Evolutionary conservation across 371 early-diverging fungal species (phyloP).

Genomic region (Smittium culicis): DNA sequence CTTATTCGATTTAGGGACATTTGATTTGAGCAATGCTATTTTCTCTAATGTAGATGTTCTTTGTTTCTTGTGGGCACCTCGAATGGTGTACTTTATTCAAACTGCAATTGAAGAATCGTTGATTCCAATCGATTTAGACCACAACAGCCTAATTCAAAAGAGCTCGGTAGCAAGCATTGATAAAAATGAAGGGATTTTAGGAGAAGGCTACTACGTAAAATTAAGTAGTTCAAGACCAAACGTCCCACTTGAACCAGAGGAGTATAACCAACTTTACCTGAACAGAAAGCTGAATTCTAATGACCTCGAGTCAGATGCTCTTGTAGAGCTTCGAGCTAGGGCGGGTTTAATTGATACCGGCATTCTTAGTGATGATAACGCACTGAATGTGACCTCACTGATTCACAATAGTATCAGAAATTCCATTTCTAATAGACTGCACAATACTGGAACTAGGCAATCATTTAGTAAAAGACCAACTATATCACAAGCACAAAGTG

Average conservation of each 20-base stretch:
- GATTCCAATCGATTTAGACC: background rate
- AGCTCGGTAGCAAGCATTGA: conserved; percentile 16
- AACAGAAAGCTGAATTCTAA: background rate
- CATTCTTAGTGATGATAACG: background rate
- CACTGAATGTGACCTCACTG: background rate
- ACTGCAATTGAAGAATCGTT: background rate
- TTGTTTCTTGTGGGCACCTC: conserved; percentile 32
- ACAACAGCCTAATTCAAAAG: conserved; percentile 9
- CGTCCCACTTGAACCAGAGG: background rate
- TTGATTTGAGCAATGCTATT: conserved; percentile 23
- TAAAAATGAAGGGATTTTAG: background rate
- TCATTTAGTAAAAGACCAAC: background rate
- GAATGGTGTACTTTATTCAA: conserved; percentile 31
- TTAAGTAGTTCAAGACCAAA: background rate
- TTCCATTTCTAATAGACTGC: background rate
- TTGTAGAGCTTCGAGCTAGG: background rate
- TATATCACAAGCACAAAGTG: background rate
- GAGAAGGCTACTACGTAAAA: background rate
- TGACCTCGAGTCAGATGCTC: background rate
- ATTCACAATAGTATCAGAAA: background rate
- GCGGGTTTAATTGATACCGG: background rate
- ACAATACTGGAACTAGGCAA: background rate
- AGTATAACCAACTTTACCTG: background rate
- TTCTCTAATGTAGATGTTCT: conserved; percentile 25
- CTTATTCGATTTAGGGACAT: conserved; percentile 24